Evolutionary conservation across 1,284 basidiomycete genomes (phyloP), one percentile per base, ranked within the genome.

Genomic region (Schizophyllum commune): DNA sequence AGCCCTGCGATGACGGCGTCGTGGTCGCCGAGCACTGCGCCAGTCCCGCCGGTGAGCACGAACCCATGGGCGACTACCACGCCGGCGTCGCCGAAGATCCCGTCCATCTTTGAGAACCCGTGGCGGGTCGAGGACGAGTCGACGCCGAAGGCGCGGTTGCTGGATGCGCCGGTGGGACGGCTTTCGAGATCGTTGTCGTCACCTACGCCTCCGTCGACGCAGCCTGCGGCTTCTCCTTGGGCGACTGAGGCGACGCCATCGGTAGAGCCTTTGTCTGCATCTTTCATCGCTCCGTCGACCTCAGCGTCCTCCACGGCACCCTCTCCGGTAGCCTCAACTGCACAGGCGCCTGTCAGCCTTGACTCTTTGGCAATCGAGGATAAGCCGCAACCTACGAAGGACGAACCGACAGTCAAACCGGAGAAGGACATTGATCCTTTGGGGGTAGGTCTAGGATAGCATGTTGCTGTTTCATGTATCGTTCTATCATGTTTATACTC

Each of bases 91-190:
- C 56, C 59, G 17, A 54, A 60, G 3, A 39, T 47, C 4, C 34
- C 64, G 11, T 3, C 58, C 1, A 60, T 55, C 20, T 55, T 55
- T 47, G 20, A 34, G 5, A 65, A 65, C 19, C 63, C 61, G 11
- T 65, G 65, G 65, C 39, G 39, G 9, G 17, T 17, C 13, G 39
- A 47, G 2, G 39, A 11, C 2, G 39, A 47, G 17, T 47, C 39
- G 39, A 17, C 39, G 39, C 39, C 39, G 27, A 27, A 27, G 27
- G 27, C 27, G 17, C 39, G 39, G 17, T 47, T 47, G 17, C 39
- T 47, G 39, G 39, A 47, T 17, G 39, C 39, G 2, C 39, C 39
- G 13, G 17, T 47, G 39, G 9, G 13, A 47, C 39, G 39, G 13
- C 9, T 47, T 3, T 47, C 39, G 8, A 11, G 39, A 17, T 47